Percentiles rank a stretch among this genome's conserved stretches.
These are phyloP conservation scores for Fomitopsis schrenkii DNA, from an alignment of 1,284 basidiomycete species.

Conservation along the genomic window DNA sequence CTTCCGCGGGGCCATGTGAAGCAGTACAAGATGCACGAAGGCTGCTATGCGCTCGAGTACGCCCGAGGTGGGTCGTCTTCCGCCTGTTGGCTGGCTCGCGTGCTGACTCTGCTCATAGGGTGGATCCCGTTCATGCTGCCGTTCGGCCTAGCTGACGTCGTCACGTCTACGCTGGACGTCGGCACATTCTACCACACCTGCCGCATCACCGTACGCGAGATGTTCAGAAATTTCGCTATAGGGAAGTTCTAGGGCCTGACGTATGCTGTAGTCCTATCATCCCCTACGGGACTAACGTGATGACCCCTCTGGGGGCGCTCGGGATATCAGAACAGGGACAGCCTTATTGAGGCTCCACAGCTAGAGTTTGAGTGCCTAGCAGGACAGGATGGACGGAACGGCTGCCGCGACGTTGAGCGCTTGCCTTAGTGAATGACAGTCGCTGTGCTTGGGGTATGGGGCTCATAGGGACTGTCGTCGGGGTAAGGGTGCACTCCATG, in stretches of 20 bases:
- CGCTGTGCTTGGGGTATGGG: no score
- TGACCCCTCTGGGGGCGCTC: no score
- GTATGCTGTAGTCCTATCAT: no score
- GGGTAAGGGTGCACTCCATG: no score
- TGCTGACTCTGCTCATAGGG: conserved; percentile 37
- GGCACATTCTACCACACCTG: conserved; percentile 80
- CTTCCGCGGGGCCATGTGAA: conserved; percentile 82
- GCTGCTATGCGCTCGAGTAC: conserved; percentile 94
- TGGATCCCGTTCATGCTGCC: conserved; percentile 93
- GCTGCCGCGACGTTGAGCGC: no score
- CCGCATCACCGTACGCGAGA: conserved; percentile 81
- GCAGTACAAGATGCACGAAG: conserved; percentile 97
- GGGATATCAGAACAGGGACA: no score
- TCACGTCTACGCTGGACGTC: conserved; percentile 89
- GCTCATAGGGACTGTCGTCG: no score
- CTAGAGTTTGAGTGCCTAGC: no score
- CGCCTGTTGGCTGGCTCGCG: neutral
- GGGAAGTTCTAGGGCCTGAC: conserved; percentile 60
- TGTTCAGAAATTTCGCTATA: conserved; percentile 74
- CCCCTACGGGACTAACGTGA: no score
- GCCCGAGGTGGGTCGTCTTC: conserved; percentile 63
- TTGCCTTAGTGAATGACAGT: no score
- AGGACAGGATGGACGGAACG: no score
- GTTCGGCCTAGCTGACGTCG: conserved; percentile 85
- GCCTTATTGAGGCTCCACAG: no score